phyloP scores from a whole-genome alignment of 768 basidiomycete genomes.

The Tulasnella sp. region DNA sequence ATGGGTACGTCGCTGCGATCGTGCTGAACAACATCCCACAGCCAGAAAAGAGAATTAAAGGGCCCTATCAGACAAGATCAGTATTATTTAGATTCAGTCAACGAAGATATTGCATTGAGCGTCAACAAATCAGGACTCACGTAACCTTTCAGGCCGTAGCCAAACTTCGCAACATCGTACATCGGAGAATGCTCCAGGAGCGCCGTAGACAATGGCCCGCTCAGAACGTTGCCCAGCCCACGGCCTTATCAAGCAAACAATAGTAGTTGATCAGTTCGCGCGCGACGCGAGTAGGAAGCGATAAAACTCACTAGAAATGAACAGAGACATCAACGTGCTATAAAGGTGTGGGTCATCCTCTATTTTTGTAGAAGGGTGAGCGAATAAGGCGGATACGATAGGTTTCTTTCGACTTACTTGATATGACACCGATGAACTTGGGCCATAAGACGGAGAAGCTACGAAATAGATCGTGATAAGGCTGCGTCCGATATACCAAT shows the following conservation, averaged over 20 bases:
- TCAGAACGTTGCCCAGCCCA: constrained; percentile 12
- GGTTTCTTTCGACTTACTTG: neutral
- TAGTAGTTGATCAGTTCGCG: neutral
- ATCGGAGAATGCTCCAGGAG: constrained; percentile 10
- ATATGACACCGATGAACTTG: constrained; percentile 15
- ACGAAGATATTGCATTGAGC: no score
- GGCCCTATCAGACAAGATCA: neutral
- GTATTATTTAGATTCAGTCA: no score
- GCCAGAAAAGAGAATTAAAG: constrained; percentile 12
- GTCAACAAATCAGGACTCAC: no score
- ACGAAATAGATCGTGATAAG: neutral
- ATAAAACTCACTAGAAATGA: constrained; percentile 9
- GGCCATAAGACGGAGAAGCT: constrained; percentile 16
- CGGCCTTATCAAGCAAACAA: neutral
- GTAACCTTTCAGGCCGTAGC: constrained; percentile 14
- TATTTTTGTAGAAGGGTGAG: neutral
- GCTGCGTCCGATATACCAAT: neutral
- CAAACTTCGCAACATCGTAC: constrained; percentile 8
- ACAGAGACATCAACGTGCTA: constrained; percentile 13
- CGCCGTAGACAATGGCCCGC: constrained; percentile 11
- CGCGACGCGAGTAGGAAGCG: neutral
- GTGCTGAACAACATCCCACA: constrained; percentile 13
- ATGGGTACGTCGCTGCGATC: constrained; percentile 4
- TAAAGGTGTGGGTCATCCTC: constrained; percentile 15
- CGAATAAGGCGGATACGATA: neutral